Evolutionary conservation across 2,329 filamentous ascomycete species (phyloP).

Genomic region (Fusarium scirpi): DNA sequence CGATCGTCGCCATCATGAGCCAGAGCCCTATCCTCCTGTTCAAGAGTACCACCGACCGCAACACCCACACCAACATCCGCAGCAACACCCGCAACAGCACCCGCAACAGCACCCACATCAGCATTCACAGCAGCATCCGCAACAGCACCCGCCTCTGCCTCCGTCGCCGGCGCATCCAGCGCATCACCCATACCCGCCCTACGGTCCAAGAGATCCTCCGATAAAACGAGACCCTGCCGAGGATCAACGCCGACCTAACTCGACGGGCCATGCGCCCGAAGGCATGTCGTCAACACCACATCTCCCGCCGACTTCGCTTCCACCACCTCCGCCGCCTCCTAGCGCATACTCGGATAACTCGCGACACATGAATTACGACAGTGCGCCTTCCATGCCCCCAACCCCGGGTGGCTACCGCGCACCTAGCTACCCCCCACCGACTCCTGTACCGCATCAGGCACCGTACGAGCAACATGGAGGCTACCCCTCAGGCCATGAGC

Average conservation of each 20-base stretch:
- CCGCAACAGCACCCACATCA: conserved; percentile 42
- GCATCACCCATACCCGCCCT: conserved; percentile 59
- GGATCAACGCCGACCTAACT: conserved; percentile 65
- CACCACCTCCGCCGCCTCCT: conserved; percentile 48
- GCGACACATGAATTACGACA: conserved; percentile 67
- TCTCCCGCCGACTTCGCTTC: conserved; percentile 49
- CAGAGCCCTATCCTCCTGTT: conserved; percentile 65
- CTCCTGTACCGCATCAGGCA: conserved; percentile 55
- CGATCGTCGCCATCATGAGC: conserved; percentile 69
- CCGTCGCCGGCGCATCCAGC: conserved; percentile 55
- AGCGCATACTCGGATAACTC: conserved; percentile 59
- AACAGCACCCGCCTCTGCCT: conserved; percentile 47
- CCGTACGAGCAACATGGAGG: conserved; percentile 53
- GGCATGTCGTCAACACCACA: conserved; percentile 50
- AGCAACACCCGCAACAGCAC: conserved; percentile 48
- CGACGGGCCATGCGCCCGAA: conserved; percentile 60
- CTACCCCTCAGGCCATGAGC: conserved; percentile 52
- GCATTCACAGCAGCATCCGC: conserved; percentile 29
- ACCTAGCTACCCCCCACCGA: conserved; percentile 56
- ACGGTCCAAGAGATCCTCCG: conserved; percentile 62
- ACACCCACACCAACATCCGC: conserved; percentile 40
- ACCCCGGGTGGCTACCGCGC: conserved; percentile 59
- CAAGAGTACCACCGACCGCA: conserved; percentile 62
- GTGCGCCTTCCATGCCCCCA: conserved; percentile 58
- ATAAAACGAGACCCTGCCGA: conserved; percentile 69